These are phyloP conservation scores for Macrocybe sp. DNA, from an alignment of 1,284 basidiomycete genomes.

Conservation along the genomic window DNA sequence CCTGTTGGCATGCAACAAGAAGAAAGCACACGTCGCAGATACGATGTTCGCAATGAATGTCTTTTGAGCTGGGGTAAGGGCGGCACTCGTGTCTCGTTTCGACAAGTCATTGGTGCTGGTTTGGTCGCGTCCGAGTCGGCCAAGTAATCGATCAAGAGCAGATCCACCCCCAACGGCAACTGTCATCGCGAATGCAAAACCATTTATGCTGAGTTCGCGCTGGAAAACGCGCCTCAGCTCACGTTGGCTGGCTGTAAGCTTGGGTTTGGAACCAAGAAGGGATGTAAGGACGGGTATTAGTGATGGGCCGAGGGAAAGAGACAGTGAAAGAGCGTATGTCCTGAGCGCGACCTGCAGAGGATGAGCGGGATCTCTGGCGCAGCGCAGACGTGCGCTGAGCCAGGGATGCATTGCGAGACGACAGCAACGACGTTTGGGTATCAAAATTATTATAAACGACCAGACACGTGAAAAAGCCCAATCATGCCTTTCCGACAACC, in stretches of 20 bases:
- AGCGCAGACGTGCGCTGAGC: constrained; percentile 15
- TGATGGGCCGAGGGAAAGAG: constrained; percentile 60
- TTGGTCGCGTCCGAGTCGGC: constrained; percentile 12
- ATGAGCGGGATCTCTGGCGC: constrained; percentile 37
- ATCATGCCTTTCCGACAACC: constrained; percentile 5
- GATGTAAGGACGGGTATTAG: constrained; percentile 47
- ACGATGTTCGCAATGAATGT: constrained; percentile 55
- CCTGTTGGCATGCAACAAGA: constrained; percentile 50
- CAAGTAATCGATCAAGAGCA: constrained; percentile 43
- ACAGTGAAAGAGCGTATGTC: constrained; percentile 63
- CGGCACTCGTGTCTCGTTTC: not conserved
- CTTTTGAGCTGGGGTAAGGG: constrained; percentile 35
- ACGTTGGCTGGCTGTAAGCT: constrained; percentile 16
- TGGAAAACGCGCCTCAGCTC: constrained; percentile 39
- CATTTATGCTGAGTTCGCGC: constrained; percentile 51
- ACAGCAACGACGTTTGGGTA: no score
- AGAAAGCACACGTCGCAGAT: constrained; percentile 50
- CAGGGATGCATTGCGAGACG: no score
- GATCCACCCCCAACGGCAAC: constrained; percentile 59
- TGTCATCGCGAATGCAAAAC: constrained; percentile 66
- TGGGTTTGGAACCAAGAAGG: constrained; percentile 16
- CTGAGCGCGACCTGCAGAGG: constrained; percentile 57
- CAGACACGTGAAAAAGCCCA: not conserved
- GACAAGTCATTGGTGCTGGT: not conserved
- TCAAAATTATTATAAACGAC: no score